Conservation (phyloP, 2,329 filamentous ascomycete genomes). For the Fusarium bulbicola region DNA sequence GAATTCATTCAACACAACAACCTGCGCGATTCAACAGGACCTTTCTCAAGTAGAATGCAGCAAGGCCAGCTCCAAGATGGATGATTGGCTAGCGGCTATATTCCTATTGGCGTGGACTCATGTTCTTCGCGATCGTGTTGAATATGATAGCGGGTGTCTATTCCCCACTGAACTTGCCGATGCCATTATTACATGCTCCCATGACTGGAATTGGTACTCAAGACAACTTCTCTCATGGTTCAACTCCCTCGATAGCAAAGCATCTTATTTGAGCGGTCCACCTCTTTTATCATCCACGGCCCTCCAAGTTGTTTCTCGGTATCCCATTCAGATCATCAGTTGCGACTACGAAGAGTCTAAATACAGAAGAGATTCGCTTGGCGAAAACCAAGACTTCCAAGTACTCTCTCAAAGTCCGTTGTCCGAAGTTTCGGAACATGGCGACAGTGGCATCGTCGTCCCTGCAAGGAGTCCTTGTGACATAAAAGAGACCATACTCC, state of each 20-base stretch:
- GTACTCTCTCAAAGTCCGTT: rapidly evolving
- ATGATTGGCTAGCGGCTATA: not conserved
- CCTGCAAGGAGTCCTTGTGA: not conserved
- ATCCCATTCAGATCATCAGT: constrained; percentile 2
- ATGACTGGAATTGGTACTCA: constrained; percentile 8
- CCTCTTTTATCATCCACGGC: not conserved
- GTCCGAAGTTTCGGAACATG: not conserved
- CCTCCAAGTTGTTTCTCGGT: not conserved
- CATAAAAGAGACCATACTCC: not conserved
- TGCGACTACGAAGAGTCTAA: constrained; percentile 1
- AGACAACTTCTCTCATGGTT: constrained; percentile 2
- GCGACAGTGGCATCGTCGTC: not conserved
- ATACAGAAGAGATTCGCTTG: not conserved
- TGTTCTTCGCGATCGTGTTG: not conserved
- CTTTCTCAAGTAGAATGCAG: rapidly evolving
- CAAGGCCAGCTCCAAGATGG: not conserved
- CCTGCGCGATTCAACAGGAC: not conserved
- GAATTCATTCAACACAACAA: not conserved
- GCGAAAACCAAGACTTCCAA: not conserved
- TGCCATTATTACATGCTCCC: not conserved
- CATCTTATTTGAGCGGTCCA: not conserved
- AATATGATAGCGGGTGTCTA: not conserved
- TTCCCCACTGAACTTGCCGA: not conserved
- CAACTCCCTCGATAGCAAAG: not conserved
- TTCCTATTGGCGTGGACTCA: not conserved